Conservation (phyloP, 164 flowering plant genomes). For the Malania oleifera region DNA sequence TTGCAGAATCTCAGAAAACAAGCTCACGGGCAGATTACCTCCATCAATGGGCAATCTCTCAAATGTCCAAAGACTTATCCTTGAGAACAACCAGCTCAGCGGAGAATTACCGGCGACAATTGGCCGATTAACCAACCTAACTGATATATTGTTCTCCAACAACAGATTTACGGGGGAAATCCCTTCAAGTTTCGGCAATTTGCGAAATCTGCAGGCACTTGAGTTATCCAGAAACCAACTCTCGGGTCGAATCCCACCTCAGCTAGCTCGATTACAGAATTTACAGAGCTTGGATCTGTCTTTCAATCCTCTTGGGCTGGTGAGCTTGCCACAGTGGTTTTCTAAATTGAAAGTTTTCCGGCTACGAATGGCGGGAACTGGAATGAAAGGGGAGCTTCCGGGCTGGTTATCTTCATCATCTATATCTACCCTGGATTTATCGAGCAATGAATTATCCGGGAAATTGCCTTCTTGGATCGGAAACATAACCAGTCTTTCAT, state of each 20-base stretch:
- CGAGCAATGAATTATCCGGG: slow-evolving; percentile 52
- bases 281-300: slow-evolving; percentile 58
- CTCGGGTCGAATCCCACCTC: slow-evolving; percentile 44
- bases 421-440: slow-evolving; percentile 49
- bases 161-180: slow-evolving; percentile 50
- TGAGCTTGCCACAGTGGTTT: slow-evolving; percentile 43
- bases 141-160: slow-evolving; percentile 42
- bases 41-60: slow-evolving; percentile 44
- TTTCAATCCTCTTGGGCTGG: slow-evolving; percentile 46
- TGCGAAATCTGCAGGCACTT: slow-evolving; percentile 36
- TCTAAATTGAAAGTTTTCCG: slow-evolving; percentile 29
- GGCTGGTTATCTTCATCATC: slow-evolving; percentile 43
- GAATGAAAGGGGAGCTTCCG: slow-evolving; percentile 51
- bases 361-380: slow-evolving; percentile 50
- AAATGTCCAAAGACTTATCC: slow-evolving; percentile 33
- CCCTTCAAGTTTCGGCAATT: slow-evolving; percentile 49
- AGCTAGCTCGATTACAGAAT: slow-evolving; percentile 27
- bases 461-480: slow-evolving; percentile 61
- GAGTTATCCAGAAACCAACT: slow-evolving; percentile 54
- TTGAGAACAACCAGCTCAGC: slow-evolving; percentile 50
- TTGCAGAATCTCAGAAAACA: slow-evolving; percentile 46
- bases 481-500: slow-evolving; percentile 54
- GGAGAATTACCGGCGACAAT: slow-evolving; percentile 50
- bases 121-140: slow-evolving; percentile 40
- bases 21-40: slow-evolving; percentile 45